Evolutionary conservation across 2,329 filamentous ascomycete genomes (phyloP).

Genomic region (Dactylellina sp.): DNA sequence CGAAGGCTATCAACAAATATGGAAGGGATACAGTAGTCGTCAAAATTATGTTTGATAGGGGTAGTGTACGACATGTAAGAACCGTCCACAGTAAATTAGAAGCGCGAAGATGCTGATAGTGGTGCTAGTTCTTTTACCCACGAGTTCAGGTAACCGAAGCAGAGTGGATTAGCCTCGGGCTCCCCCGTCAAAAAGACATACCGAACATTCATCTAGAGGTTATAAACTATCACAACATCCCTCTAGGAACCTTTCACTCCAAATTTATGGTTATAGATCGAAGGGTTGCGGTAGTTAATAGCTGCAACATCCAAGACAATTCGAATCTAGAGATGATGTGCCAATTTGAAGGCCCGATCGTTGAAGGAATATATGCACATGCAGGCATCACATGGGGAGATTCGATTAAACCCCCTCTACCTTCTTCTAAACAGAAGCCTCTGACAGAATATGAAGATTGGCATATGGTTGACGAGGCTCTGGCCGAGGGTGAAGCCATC

Average conservation of each 20-base stretch:
- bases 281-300: conserved; percentile 26
- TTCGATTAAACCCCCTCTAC: neutral
- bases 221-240: conserved; percentile 49
- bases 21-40: conserved; percentile 6
- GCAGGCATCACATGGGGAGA: conserved; percentile 32
- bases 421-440: neutral
- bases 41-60: conserved; percentile 40
- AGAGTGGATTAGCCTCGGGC: conserved; percentile 29
- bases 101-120: neutral
- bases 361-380: conserved; percentile 38
- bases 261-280: conserved; percentile 53
- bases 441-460: too few species aligned
- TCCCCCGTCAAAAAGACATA: conserved; percentile 30
- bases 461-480: too few species aligned
- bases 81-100: neutral
- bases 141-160: conserved; percentile 14
- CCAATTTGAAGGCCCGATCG: conserved; percentile 43
- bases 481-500: neutral
- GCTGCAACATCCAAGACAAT: conserved; percentile 54
- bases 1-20: neutral
- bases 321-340: conserved; percentile 55
- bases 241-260: conserved; percentile 44
- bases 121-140: conserved; percentile 17
- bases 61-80: conserved; percentile 36
- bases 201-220: conserved; percentile 43